Evolutionary conservation across 2,329 filamentous ascomycete species (phyloP), one percentile per base, ranked within the genome.

Genomic region (Acrocalymma vagum): DNA sequence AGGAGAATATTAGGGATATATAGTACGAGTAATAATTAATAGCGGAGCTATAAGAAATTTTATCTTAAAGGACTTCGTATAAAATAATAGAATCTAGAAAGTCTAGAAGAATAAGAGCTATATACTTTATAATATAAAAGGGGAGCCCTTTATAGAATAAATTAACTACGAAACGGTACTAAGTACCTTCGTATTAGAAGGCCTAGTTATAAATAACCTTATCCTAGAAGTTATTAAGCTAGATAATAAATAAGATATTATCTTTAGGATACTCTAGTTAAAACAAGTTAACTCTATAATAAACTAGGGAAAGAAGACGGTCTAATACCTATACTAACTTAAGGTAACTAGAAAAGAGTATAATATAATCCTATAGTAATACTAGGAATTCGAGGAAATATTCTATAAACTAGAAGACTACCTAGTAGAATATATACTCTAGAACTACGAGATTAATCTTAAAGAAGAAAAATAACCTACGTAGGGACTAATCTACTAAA

Each of bases 351-450:
- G 11, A 15, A 32, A 10, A 32, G 11, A n/a, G 23, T 32, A 22
- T 6, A 32, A 8, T 17, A 11, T 21, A 32, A 22, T n/a, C 23
- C 17, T 14, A 8, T 5, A 5, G 8, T 5, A 10, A 15, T 32
- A 21, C 13, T n/a, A 34, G 13, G 13, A 25, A 15, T 34, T 24
- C 26, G 26, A 6, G 18, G 31, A 25, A 3, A 34, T 34, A 5
- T 34, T 34, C 14, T 9, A 34, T 4, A 25, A 34, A 15, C 31
- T 17, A 14, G 11, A 24, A 15, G 31, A 21, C 4, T 34, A 24
- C 18, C 22, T 34, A 7, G 21, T 24, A 24, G n/a, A 34, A 34
- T 10, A 34, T 25, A 25, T 5, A 6, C 13, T 24, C 16, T 34
- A 34, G 21, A 15, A 34, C 11, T 34, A n/a, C 10, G 10, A 13